phyloP scores from a whole-genome alignment of 805 yeast species.

The Komagataella pastoris region DNA sequence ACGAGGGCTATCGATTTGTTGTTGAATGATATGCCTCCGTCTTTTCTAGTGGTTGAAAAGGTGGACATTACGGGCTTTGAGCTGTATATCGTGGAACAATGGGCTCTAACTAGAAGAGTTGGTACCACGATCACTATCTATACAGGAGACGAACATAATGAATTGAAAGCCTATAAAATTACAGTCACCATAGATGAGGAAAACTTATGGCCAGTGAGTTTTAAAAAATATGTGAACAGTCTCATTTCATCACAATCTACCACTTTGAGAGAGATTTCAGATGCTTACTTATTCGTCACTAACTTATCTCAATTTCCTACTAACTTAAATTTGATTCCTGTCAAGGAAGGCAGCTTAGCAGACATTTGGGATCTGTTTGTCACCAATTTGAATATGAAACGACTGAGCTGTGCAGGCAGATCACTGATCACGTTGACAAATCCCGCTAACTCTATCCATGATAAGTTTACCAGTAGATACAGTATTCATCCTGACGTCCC shows the following conservation, averaged over 20 bases:
- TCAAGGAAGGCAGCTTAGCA: constrained; percentile 44
- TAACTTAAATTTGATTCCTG: constrained; percentile 53
- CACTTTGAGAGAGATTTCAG: constrained; percentile 48
- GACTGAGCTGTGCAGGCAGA: constrained; percentile 76
- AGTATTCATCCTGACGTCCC: constrained; percentile 42
- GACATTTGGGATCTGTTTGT: constrained; percentile 44
- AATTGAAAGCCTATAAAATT: constrained; percentile 41
- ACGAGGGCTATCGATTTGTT: constrained; percentile 36
- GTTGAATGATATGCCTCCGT: constrained; percentile 24
- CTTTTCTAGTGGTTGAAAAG: constrained; percentile 28
- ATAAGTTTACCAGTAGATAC: constrained; percentile 69
- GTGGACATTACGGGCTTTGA: constrained; percentile 63
- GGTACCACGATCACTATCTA: constrained; percentile 65
- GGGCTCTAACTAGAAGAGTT: constrained; percentile 66
- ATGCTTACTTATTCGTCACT: constrained; percentile 63
- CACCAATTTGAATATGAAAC: constrained; percentile 64
- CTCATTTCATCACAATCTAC: constrained; percentile 47
- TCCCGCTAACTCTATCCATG: constrained; percentile 68
- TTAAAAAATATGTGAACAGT: constrained; percentile 53
- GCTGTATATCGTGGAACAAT: constrained; percentile 85
- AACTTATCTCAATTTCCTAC: constrained; percentile 69
- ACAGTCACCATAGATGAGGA: constrained; percentile 36
- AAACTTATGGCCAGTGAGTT: constrained; percentile 32
- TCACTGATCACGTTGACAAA: constrained; percentile 58
- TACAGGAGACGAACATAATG: constrained; percentile 71